Base-by-base conservation (phyloP, 2,329 filamentous ascomycete genomes). In the Aspergillus hiratsukae region DNA sequence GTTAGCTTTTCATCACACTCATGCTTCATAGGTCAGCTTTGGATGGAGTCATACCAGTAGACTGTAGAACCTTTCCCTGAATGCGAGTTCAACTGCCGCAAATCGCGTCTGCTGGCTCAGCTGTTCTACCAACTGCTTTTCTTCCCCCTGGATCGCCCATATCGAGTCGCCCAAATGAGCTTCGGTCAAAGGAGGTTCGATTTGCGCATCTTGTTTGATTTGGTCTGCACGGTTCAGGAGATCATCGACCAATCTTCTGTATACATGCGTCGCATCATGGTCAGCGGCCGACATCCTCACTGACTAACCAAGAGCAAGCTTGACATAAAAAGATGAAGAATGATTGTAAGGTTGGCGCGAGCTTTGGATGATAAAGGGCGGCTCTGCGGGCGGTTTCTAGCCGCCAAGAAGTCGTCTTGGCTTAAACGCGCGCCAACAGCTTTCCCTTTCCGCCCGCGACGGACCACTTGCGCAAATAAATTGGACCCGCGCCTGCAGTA, bases 21-120 rank as follows among this genome's bases (percentile, higher is more conserved):
- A 37, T 52, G 41, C 31, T 31, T 19, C 17, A 41, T 19, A 37
- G 17, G 19, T 8, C 49, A 35, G 35, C 43, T 46, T 21, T 43
- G n/a, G 17, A 54, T 9, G 19, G 63, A 27, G 48, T 65, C 87
- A 79, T 76, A 94, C 91, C 71, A 96, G 82, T 59, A 91, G 79
- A 60, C 83, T 80, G 73, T 90, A 90, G 75, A 97, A 95, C 49
- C 89, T 83, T 64, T 88, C 85, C 66, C 91, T 87, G 51, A 88
- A 89, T 10, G 91, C 91, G 19, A 88, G 91, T 73, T 97, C 94
- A 49, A 96, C 84, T 23, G 89, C 82, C 35, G 87, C 85, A 69
- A 85, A 86, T 37, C 76, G 75, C 27, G 73, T 70, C 62, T 87
- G 85, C 48, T 82, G 82, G 57, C 66, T 78, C 62, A 80, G 79